These are phyloP conservation scores for Poteriospumella lacustris DNA, from an alignment of 108 stramenopile species.

Conservation along the genomic window DNA sequence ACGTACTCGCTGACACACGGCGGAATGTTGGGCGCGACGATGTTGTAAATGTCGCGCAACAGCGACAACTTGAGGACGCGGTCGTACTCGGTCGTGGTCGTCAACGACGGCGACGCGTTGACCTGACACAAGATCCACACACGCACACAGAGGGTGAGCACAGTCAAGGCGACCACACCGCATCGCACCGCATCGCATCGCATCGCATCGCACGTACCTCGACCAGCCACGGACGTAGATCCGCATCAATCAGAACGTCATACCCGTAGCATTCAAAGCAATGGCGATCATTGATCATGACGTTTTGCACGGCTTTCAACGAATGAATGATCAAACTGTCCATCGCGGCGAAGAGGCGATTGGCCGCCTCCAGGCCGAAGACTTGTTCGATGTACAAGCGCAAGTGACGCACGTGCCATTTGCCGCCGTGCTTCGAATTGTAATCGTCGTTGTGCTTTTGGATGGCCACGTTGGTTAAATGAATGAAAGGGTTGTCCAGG, in stretches of 20 bases:
- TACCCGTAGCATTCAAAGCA: constrained; percentile 81
- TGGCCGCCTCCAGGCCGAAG: constrained; percentile 43
- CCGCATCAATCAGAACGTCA: constrained; percentile 68
- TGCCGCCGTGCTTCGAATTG: constrained; percentile 59
- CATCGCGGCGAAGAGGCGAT: constrained; percentile 54
- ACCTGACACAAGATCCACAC: constrained; percentile 44
- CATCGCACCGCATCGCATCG: no score
- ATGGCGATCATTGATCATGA: constrained; percentile 65
- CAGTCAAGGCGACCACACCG: background rate
- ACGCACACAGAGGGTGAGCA: background rate
- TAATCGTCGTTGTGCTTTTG: constrained; percentile 64
- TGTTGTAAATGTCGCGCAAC: constrained; percentile 36
- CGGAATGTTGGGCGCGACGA: constrained; percentile 31
- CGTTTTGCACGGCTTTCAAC: constrained; percentile 56
- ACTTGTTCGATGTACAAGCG: constrained; percentile 52
- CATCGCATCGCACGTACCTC: no score
- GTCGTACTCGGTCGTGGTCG: constrained; percentile 51
- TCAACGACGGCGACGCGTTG: constrained; percentile 69
- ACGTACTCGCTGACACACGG: background rate
- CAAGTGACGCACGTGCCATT: constrained; percentile 57
- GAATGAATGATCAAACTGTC: constrained; percentile 56
- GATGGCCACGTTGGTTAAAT: constrained; percentile 64
- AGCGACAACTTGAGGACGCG: constrained; percentile 51
- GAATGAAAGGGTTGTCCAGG: constrained; percentile 56
- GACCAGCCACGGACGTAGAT: constrained; percentile 73